A percentile compares a stretch with the other conserved stretches of the same genome.
Evolutionary conservation across 2,329 filamentous ascomycete species (phyloP).

Genomic region (Paraconiothyrium brasiliense): DNA sequence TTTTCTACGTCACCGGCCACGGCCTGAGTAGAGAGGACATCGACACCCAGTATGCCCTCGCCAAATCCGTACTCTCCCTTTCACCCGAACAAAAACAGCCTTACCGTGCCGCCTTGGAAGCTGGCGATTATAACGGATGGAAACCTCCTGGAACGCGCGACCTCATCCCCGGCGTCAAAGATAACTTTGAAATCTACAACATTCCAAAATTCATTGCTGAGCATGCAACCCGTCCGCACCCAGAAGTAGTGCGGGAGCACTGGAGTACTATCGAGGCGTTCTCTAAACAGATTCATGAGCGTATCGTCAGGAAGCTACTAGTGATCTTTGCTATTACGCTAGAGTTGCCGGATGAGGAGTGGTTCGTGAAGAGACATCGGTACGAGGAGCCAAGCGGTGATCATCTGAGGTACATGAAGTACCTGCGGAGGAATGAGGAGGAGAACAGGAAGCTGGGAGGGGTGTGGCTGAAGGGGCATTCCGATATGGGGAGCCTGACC

Average conservation of each 20-base stretch:
- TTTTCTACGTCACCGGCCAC: constrained; percentile 1
- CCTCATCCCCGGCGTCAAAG: constrained; percentile 3
- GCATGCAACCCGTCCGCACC: neutral
- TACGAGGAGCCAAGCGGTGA: constrained; percentile 1
- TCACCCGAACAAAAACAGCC: constrained; percentile 1
- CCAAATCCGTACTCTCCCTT: neutral
- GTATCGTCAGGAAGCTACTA: neutral
- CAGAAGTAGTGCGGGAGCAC: neutral
- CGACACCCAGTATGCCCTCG: constrained; percentile 1
- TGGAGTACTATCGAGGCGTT: constrained; percentile 1
- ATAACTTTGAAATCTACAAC: neutral
- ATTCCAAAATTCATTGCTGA: neutral
- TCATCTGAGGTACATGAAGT: constrained; percentile 6
- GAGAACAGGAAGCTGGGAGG: constrained; percentile 2
- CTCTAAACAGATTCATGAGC: constrained; percentile 1
- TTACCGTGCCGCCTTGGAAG: neutral
- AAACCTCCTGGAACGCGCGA: constrained; percentile 1
- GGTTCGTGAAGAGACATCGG: neutral
- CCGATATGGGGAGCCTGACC: neutral
- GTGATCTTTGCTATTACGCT: neutral
- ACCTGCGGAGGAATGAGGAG: neutral
- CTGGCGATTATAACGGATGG: constrained; percentile 3
- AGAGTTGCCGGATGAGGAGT: neutral
- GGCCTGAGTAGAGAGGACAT: neutral
- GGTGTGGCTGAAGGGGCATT: constrained; percentile 1